phyloP scores from a whole-genome alignment of 148 eudicot genomes.

The Silene uniflora region DNA sequence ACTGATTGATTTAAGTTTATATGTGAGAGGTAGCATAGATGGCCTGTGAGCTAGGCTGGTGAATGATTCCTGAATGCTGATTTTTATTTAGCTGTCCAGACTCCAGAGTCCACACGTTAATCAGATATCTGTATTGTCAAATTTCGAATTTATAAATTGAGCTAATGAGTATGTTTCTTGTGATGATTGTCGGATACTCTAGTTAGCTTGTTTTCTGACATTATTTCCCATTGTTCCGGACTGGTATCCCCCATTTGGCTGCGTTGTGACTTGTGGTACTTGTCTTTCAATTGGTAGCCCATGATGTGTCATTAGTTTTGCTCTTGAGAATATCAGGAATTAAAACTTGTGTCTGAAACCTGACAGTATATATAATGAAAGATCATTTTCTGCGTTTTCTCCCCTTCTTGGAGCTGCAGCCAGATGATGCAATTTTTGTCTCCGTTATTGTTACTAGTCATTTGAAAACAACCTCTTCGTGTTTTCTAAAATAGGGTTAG shows the following conservation, averaged over 20 bases:
- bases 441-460: no score
- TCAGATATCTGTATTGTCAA: no score
- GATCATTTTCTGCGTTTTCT: background rate
- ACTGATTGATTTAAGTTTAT: background rate
- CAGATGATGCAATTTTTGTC: no score
- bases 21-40: background rate
- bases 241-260: background rate
- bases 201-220: background rate
- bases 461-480: no score
- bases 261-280: background rate
- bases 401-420: no score
- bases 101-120: no score
- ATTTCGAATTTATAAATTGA: no score
- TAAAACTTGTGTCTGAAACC: background rate
- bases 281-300: background rate
- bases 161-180: background rate
- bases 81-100: no score
- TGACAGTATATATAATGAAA: background rate
- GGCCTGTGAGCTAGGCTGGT: no score
- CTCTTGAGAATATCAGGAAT: background rate
- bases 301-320: background rate
- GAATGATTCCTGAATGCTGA: no score
- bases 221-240: background rate
- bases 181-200: background rate
- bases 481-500: no score